Base-by-base conservation (phyloP, 495 filamentous ascomycete genomes). In the Podospora pseudocomata region DNA sequence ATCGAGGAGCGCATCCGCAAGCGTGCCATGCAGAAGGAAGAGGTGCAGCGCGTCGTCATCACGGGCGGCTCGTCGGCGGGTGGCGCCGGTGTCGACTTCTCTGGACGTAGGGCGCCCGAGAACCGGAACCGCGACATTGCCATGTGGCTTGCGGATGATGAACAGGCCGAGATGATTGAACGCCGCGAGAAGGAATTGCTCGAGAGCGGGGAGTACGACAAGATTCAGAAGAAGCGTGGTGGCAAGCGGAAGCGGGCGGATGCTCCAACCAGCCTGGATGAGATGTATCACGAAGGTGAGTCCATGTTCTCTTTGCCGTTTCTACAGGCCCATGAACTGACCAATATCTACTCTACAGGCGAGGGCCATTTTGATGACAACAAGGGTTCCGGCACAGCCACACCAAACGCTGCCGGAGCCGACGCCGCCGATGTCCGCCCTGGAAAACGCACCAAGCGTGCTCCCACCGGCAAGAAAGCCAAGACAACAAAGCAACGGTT, bases 1-100 rank as follows among this genome's bases (percentile, higher is more conserved):
- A 99, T 99, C 77, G 95, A 99, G 79, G 95, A 99, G 81, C 94
- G 95, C 44, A 99, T 99, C 73, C 92, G 96, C 70, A 97, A 97
- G 86, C 91, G 95, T 28, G 95, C 95, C 39, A 81, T 97, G 77
- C 95, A 99, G 79, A 99, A 99, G 80, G 96, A 99, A 81, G 95
- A 99, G 77, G 95, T 99, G 70, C 95, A 99, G 79, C 91, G 95
- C 30, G 95, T 99, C 34, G 95, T 99, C 78, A 99, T 99, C 73
- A 92, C 92, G 67, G 93, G 93, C 55, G 91, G 89, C 55, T 87
- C 90, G 56, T 77, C 77, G 64, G 73, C 69, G 85, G 89, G 63
- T 39, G 72, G 72, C 86, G 89, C 65, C 60, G 74, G 76, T 67
- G 94, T 97, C 56, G 94, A 97, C 80, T 97, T 97, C 83, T 96